Evolutionary conservation across 1,139 yeast species (phyloP), one percentile per base, ranked within the genome.

Genomic region (Hansenula sp.): DNA sequence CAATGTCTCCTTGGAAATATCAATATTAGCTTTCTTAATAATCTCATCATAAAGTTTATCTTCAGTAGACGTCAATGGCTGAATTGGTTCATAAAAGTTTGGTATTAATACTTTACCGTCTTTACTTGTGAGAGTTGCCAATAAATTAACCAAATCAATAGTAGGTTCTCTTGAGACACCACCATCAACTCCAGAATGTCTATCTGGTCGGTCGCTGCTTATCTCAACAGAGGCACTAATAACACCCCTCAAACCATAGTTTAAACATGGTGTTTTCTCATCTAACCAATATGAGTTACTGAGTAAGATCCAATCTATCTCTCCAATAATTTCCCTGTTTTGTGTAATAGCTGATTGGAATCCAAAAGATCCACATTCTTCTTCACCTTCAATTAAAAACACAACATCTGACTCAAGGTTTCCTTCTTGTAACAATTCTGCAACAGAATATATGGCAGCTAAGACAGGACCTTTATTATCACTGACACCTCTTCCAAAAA

Each of bases 181-280:
- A 36, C 98, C 98, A 63, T 90, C 95, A 14, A 92, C 95, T 46
- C 98, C 98, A 0, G 97, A 88, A 56, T 92, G 98, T 46, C 95
- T 70, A 62, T 92, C 97, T 1, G 95, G 95, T 46, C 73, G 73
- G 44, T 78, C 88, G 38, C 90, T 80, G 40, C 69, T 67, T 14
- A 92, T 71, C 30, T 77, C 77, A 3, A 92, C 75, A n/a, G 80
- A 69, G 2, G 89, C 84, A 60, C 88, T 85, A 29, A 92, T 72
- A 7, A 90, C 92, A 34, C 98, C 98, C 57, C 98, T 75, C 43
- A 92, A 69, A 0, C 98, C 98, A 60, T 90, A 92, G 56, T 92
- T 92, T 49, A 92, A 68, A 60, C 97, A 92, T 1, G 98, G 98
- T 9, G 82, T 81, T 9, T 71, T 68, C 51, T 88, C 95, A 56